Evolutionary conservation across 768 basidiomycete species (phyloP).

Genomic region (Boletus speciosus): DNA sequence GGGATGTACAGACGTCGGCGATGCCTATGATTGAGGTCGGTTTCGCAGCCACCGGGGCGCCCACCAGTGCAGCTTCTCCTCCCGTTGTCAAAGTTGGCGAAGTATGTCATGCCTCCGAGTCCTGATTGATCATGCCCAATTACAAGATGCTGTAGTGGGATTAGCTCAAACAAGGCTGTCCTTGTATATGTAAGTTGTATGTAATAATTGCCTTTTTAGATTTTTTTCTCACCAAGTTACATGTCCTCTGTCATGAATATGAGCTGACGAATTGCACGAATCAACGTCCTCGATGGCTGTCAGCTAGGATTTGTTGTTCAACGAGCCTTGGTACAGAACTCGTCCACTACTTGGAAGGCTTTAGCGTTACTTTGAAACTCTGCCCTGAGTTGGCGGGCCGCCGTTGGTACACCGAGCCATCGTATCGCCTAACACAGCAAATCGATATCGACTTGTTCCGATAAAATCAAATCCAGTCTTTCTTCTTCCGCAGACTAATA

Average conservation of each 20-base stretch:
- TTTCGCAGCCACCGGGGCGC: neutral
- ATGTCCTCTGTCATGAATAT: neutral
- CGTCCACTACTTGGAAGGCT: neutral
- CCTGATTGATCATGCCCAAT: neutral
- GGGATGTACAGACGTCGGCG: too few species aligned
- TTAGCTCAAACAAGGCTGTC: too few species aligned
- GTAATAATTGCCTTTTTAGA: conserved; percentile 8
- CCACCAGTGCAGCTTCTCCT: too few species aligned
- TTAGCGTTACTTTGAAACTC: neutral
- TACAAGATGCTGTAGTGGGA: neutral
- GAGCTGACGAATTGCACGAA: neutral
- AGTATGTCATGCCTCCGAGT: too few species aligned
- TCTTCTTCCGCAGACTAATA: neutral
- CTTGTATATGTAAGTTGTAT: too few species aligned
- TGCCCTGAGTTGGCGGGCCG: neutral
- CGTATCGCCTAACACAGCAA: conserved; percentile 18
- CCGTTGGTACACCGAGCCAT: neutral
- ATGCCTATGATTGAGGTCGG: neutral
- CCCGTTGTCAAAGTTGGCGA: too few species aligned
- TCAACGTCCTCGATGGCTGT: neutral
- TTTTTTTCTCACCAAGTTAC: conserved; percentile 1
- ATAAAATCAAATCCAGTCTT: conserved; percentile 4
- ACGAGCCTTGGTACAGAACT: neutral
- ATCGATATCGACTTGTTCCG: conserved; percentile 17
- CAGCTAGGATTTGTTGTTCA: neutral